Conservation (phyloP, 1,284 basidiomycete species). For the Malassezia brasiliensis region DNA sequence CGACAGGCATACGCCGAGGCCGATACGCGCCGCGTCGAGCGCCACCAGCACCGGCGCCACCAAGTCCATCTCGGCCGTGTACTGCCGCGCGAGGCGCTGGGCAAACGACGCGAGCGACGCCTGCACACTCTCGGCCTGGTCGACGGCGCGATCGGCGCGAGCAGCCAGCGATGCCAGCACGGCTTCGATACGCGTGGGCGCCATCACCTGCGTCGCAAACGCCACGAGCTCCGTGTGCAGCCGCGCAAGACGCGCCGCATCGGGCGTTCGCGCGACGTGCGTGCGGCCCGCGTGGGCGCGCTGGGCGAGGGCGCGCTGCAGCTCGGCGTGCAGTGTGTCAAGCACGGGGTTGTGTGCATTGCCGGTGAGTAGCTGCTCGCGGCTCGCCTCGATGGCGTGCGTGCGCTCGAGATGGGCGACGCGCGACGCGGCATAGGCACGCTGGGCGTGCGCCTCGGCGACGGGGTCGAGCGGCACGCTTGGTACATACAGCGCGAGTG, state of each 20-base stretch:
- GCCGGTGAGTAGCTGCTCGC: conserved; percentile 61
- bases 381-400: conserved; percentile 55
- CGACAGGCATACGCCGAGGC: conserved; percentile 56
- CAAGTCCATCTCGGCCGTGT: conserved; percentile 59
- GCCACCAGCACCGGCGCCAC: conserved; percentile 58
- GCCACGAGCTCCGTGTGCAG: conserved; percentile 68
- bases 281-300: background rate
- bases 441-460: conserved; percentile 57
- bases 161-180: background rate
- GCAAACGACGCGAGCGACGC: conserved; percentile 50
- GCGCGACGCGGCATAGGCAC: conserved; percentile 51
- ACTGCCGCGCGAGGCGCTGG: conserved; percentile 50
- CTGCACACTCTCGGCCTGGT: conserved; percentile 43
- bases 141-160: conserved; percentile 2
- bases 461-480: conserved; percentile 79
- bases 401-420: conserved; percentile 54
- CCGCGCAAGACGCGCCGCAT: conserved; percentile 59
- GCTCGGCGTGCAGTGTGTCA: conserved; percentile 40
- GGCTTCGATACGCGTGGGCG: conserved; percentile 13
- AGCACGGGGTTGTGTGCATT: conserved; percentile 55
- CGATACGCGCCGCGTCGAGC: conserved; percentile 62
- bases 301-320: conserved; percentile 23
- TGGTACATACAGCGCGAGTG: conserved; percentile 71
- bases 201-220: conserved; percentile 30
- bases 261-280: conserved; percentile 33